Evolutionary conservation across 495 filamentous ascomycete genomes (phyloP).

Genomic region (Cairneyella variabilis): DNA sequence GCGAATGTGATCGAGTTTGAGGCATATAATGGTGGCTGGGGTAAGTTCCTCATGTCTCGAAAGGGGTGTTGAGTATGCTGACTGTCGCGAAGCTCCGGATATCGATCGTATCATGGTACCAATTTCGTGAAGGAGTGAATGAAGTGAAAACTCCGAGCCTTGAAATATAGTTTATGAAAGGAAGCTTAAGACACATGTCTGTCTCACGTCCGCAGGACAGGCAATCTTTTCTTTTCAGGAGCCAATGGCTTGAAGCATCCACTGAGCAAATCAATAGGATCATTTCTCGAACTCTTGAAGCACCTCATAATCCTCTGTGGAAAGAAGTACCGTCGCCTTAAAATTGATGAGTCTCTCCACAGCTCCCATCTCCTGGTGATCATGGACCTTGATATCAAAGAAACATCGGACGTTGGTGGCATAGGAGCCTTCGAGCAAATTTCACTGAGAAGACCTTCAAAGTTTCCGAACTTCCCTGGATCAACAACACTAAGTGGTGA

Average conservation of each 20-base stretch:
- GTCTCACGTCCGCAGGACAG: neutral
- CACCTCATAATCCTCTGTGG: constrained; percentile 14
- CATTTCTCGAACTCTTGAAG: constrained; percentile 13
- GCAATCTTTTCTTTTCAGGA: neutral
- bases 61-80: neutral
- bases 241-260: constrained; percentile 12
- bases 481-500: constrained; percentile 4
- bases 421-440: constrained; percentile 21
- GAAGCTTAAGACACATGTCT: neutral
- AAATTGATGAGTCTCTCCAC: constrained; percentile 14
- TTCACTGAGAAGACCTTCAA: constrained; percentile 5
- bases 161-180: neutral
- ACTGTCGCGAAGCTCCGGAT: constrained; percentile 38
- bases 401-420: constrained; percentile 22
- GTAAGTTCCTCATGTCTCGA: constrained; percentile 18
- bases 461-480: constrained; percentile 2
- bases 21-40: constrained; percentile 43
- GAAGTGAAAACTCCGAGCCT: neutral
- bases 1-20: constrained; percentile 42
- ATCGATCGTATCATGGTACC: constrained; percentile 55
- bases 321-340: constrained; percentile 17
- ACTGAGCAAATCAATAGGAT: constrained; percentile 19
- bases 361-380: constrained; percentile 18
- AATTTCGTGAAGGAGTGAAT: constrained; percentile 27
- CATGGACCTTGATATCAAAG: constrained; percentile 22